Base-by-base conservation (phyloP, 2,329 filamentous ascomycete genomes). In the Xylaria sp. region DNA sequence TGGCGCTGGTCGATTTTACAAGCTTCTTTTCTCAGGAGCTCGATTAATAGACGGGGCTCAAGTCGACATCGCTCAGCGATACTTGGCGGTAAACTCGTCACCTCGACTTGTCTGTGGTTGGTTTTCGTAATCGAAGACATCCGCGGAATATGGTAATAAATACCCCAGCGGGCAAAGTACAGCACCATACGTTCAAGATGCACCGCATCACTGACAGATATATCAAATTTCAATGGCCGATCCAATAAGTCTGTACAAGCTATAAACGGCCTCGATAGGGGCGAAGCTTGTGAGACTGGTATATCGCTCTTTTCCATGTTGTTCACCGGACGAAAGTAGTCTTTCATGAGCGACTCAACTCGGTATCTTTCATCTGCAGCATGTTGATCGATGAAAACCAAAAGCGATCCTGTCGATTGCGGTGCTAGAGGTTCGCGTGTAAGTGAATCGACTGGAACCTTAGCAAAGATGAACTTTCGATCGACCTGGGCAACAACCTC, bases 371-470 rank as follows among this genome's bases (percentile, higher is more conserved):
- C 96, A 78, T 98, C 95, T 2, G 94, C 96, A 0, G 96, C 96
- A 78, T 99, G 96, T 76, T 99, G 96, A 76, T 99, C 96, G 6
- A 98, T 86, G 48, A 98, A 84, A 0, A 97, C 85, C 4, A 98
- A 82, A 1, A 89, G 31, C 58, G 77, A 66, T 12, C 58, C 39
- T 5, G 48, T 39, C 6, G 50, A 18, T 48, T 67, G 31, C 54
- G 54, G 7, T 18, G 6, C 6, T 13, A 23, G 18, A 69, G 65
- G 7, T 39, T 3, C 18, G 34, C 34, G 28, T 7, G 7, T 5
- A 15, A 59, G 48, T 25, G 67, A 50, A 28, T 25, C 76, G 15
- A 78, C 68, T 3, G 76, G 61, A 0, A 93, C 81, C 70, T 88
- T 91, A 25, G 90, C 84, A 0, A 99, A 81, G 18, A 99, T 91